These are phyloP conservation scores for Penicillium sp. DNA, from an alignment of 2,329 filamentous ascomycete genomes.

Conservation along the genomic window DNA sequence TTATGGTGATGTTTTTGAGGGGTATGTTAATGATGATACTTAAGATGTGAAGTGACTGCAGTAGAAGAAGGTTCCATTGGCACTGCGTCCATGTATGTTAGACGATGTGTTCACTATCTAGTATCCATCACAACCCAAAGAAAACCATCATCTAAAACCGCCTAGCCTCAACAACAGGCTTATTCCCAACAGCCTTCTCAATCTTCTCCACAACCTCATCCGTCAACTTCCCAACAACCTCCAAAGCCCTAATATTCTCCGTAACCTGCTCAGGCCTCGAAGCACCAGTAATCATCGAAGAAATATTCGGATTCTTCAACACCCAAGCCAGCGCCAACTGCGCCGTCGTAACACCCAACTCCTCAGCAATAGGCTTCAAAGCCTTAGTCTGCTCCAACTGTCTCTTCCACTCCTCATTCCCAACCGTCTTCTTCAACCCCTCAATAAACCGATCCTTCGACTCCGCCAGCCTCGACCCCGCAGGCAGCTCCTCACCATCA, in stretches of 20 bases:
- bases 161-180: constrained; percentile 18
- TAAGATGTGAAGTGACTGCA: not conserved
- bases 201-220: constrained; percentile 48
- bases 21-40: constrained; percentile 32
- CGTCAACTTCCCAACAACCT: constrained; percentile 44
- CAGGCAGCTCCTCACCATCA: constrained; percentile 49
- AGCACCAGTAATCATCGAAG: constrained; percentile 52
- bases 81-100: no score
- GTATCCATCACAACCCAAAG: no score
- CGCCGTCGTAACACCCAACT: constrained; percentile 57
- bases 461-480: constrained; percentile 55
- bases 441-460: constrained; percentile 56
- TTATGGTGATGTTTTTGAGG: constrained; percentile 49
- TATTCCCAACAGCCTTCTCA: constrained; percentile 30
- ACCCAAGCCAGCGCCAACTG: constrained; percentile 56
- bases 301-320: constrained; percentile 55
- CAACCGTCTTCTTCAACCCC: constrained; percentile 41
- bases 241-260: constrained; percentile 44
- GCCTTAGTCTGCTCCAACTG: constrained; percentile 25
- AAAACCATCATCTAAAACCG: constrained; percentile 19
- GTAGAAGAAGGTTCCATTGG: no score
- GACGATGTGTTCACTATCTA: no score
- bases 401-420: constrained; percentile 38
- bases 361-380: constrained; percentile 61
- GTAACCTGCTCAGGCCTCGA: constrained; percentile 41